Percentiles rank a stretch among this genome's conserved stretches.
These are phyloP conservation scores for Ophiocordyceps camponoti-saundersi DNA, from an alignment of 2,329 filamentous ascomycete species.

Conservation along the genomic window DNA sequence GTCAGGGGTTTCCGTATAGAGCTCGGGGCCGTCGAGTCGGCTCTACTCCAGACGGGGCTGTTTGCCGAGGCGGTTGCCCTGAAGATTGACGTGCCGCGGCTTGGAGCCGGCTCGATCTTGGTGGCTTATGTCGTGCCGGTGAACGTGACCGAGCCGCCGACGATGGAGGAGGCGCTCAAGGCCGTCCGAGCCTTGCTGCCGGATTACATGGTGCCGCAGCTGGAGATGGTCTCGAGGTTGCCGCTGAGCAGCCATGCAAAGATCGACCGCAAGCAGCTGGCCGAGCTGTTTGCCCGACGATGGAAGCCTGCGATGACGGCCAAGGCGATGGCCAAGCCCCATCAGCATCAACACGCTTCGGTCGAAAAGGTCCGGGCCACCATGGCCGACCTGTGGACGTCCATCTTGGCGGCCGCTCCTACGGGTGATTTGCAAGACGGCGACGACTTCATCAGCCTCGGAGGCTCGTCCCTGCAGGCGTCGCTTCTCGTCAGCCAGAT, in stretches of 20 bases:
- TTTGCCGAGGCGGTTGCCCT: background rate
- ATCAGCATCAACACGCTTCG: background rate
- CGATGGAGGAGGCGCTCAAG: background rate
- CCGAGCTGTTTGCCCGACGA: background rate
- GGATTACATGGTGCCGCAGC: conserved; percentile 1
- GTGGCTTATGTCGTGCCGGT: background rate
- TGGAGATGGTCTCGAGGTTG: background rate
- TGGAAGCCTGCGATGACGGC: background rate
- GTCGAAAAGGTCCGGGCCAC: background rate
- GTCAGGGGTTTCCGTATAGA: conserved; percentile 11
- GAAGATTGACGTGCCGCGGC: background rate
- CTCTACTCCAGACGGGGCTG: background rate
- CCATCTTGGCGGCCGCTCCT: background rate
- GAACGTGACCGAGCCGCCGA: background rate
- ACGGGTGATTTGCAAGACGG: no score
- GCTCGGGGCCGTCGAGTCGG: conserved; percentile 5
- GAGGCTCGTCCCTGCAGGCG: background rate
- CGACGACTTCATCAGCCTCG: background rate
- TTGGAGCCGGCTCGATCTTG: background rate
- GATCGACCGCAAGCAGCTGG: background rate
- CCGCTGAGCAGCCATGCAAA: background rate
- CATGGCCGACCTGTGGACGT: background rate
- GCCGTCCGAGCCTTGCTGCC: background rate
- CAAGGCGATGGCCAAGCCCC: background rate
- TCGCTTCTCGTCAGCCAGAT: background rate